Evolutionary conservation across 257 asterid genomes (phyloP), one percentile per base, ranked within the genome.

Genomic region (Lycium ferocissimum): DNA sequence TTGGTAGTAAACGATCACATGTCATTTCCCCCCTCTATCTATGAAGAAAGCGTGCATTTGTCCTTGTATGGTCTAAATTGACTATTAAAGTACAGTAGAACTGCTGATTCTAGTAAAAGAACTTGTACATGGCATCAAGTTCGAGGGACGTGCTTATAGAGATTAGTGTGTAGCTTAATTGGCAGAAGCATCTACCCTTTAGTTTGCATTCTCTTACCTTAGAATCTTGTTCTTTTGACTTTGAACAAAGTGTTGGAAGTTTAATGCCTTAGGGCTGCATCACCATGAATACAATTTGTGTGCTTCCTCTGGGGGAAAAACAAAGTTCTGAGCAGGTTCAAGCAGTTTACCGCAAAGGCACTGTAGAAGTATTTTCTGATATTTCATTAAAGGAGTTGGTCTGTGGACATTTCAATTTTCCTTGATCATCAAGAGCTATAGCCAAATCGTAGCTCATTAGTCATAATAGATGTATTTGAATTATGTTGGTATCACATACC

Each of bases 61-160:
- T 70, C 54, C 49, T 40, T 70, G 54, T 40, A 70, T 93, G 1
- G 15, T 70, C 79, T 70, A 70, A 40, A 40, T 70, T 70, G 79
- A 70, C 33, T 70, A 18, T 70, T 40, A 17, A 70, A 70, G 79
- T 70, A 70, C 54, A 40, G 53, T 69, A 40, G 79, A 70, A 70
- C 79, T 17, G 79, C 33, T 70, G 17, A 40, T 70, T 61, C 15
- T 2, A n/a, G 35, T 70, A 70, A 40, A 70, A 40, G 33, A 70
- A 70, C 33, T 17, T 70, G 14, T 17, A 17, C 35, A 40, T 40
- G 35, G 35, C 33, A 40, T 70, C 54, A 70, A 70, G 79, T 18
- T 70, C 2, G 33, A 18, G 35, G 79, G 54, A n/a, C 61, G 61
- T 56, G n/a, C 61, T 56, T 40, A 40, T 40, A 40, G 6, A 40